Conservation (phyloP, 2,329 filamentous ascomycete species). For the Dactylellina haptotyla region DNA sequence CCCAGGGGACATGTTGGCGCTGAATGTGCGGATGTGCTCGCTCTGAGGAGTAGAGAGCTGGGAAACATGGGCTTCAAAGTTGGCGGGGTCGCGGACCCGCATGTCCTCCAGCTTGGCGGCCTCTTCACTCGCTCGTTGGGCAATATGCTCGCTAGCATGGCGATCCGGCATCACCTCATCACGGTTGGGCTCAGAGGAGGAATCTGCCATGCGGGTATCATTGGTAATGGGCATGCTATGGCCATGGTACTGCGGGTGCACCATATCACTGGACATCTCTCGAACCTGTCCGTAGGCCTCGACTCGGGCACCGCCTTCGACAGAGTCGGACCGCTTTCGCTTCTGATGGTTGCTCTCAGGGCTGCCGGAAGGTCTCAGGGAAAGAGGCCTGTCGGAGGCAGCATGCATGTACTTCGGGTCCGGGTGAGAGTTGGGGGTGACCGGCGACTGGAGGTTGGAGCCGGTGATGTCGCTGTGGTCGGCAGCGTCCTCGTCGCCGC, state of each 20-base stretch:
- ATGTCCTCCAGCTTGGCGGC: conserved; percentile 48
- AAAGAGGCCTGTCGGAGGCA: conserved; percentile 30
- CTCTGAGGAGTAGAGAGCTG: conserved; percentile 42
- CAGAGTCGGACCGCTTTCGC: conserved; percentile 40
- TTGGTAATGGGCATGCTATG: conserved; percentile 53
- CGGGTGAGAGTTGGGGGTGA: conserved; percentile 49
- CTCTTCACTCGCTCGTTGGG: conserved; percentile 47
- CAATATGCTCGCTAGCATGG: conserved; percentile 43
- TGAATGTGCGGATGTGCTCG: conserved; percentile 43
- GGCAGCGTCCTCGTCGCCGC: conserved; percentile 47
- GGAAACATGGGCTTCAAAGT: conserved; percentile 36
- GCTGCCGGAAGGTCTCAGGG: conserved; percentile 32
- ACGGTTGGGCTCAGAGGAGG: conserved; percentile 9
- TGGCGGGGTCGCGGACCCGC: conserved; percentile 41
- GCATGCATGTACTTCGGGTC: conserved; percentile 49
- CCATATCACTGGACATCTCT: conserved; percentile 49
- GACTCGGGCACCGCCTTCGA: conserved; percentile 30
- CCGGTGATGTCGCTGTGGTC: conserved; percentile 49
- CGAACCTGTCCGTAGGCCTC: conserved; percentile 44
- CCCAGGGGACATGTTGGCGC: conserved; percentile 45
- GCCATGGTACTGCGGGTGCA: conserved; percentile 51
- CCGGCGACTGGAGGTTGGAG: conserved; percentile 47
- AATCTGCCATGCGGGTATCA: conserved; percentile 49
- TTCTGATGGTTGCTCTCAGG: conserved; percentile 44
- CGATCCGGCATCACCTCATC: conserved; percentile 48